Conservation (phyloP, 441 rosid genomes). For the Populus tomentosa region DNA sequence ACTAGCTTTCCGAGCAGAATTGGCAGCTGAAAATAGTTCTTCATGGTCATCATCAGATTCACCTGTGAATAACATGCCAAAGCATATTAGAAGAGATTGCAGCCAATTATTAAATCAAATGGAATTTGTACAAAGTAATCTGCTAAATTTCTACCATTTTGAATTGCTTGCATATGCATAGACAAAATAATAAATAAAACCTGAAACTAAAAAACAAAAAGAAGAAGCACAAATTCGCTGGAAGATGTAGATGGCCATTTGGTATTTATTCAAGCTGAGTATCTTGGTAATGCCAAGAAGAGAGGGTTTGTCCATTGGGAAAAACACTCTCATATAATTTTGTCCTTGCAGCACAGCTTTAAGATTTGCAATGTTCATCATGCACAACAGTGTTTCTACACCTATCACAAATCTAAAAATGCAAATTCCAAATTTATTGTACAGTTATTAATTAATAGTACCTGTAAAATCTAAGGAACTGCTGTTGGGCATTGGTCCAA, state of each 20-base stretch:
- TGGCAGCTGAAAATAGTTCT: constrained; percentile 80
- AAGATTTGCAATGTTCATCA: background rate
- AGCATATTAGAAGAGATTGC: constrained; percentile 3
- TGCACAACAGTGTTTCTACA: background rate
- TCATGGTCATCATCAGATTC: constrained; percentile 89
- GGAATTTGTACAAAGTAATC: background rate
- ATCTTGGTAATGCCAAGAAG: background rate
- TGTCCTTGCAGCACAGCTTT: background rate
- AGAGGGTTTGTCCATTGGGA: background rate
- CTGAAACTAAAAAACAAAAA: background rate
- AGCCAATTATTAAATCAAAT: constrained; percentile 4
- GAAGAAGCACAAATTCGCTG: background rate
- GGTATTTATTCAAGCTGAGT: background rate
- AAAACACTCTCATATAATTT: background rate
- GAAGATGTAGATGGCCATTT: background rate
- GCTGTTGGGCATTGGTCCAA: constrained; percentile 39
- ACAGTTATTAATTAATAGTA: constrained; percentile 20
- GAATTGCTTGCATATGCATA: background rate
- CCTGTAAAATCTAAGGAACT: constrained; percentile 64
- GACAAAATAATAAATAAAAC: background rate
- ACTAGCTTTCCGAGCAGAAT: constrained; percentile 63
- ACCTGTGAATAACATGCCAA: constrained; percentile 44
- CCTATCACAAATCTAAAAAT: background rate
- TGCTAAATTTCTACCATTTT: background rate
- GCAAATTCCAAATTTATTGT: constrained; percentile 13